Percentiles rank a stretch among this genome's conserved stretches.
phyloP scores from a whole-genome alignment of 2,329 filamentous ascomycete genomes.

The Aspergillus sp. region DNA sequence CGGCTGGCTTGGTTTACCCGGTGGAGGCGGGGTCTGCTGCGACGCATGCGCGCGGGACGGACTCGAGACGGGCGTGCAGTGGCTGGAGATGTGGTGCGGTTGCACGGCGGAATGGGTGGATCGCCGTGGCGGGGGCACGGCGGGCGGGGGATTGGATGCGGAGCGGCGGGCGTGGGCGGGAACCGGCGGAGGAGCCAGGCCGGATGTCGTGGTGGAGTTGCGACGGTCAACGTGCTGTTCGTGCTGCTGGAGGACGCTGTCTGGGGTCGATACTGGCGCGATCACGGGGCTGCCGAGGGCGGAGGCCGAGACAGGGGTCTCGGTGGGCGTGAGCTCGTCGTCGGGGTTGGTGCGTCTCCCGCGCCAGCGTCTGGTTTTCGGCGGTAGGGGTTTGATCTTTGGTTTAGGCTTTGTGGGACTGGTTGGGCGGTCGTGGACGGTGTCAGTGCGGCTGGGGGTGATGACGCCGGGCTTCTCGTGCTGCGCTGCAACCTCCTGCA shows the following conservation, averaged over 20 bases:
- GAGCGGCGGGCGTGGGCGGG: slow-evolving; percentile 26
- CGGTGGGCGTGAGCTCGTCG: slow-evolving; percentile 31
- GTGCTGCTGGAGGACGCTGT: slow-evolving; percentile 6
- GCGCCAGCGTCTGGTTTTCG: slow-evolving; percentile 43
- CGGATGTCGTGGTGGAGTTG: slow-evolving; percentile 22
- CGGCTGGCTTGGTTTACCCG: slow-evolving; percentile 28
- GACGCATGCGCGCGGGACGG: slow-evolving; percentile 7
- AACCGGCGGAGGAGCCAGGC: slow-evolving; percentile 23
- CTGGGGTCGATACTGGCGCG: background rate
- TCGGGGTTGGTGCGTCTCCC: slow-evolving; percentile 34
- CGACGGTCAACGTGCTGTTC: slow-evolving; percentile 16
- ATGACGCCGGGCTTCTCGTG: slow-evolving; percentile 80
- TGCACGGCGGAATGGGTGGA: slow-evolving; percentile 28
- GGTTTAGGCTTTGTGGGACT: slow-evolving; percentile 19
- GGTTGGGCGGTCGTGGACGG: slow-evolving; percentile 11
- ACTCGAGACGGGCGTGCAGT: slow-evolving; percentile 22
- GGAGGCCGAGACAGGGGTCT: slow-evolving; percentile 17
- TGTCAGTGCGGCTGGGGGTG: slow-evolving; percentile 65
- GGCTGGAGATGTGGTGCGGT: slow-evolving; percentile 22
- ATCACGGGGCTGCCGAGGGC: slow-evolving; percentile 2
- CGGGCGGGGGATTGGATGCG: slow-evolving; percentile 36
- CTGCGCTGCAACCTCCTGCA: slow-evolving; percentile 73
- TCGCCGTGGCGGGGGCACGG: slow-evolving; percentile 40
- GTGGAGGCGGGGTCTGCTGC: background rate
- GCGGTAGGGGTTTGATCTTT: slow-evolving; percentile 40